A percentile compares a stretch with the other conserved stretches of the same genome.
Evolutionary conservation across 129 eudicot species (phyloP).

Genomic region (Saposhnikovia divaricata): DNA sequence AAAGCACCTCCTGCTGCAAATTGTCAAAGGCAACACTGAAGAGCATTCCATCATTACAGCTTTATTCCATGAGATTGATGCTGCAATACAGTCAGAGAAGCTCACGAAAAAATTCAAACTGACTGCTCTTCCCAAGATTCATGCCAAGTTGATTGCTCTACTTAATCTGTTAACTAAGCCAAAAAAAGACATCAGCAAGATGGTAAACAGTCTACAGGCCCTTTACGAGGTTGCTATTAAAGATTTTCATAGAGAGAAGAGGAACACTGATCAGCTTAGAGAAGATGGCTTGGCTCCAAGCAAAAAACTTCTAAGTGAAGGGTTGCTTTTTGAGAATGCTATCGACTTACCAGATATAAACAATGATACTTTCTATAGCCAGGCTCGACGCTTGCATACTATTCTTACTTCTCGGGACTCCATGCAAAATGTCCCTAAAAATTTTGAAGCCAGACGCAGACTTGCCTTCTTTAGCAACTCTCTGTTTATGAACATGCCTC

Average conservation of each 20-base stretch:
- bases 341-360: slow-evolving; percentile 56
- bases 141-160: slow-evolving; percentile 53
- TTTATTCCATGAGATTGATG: slow-evolving; percentile 70
- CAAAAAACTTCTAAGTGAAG: slow-evolving; percentile 36
- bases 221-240: slow-evolving; percentile 68
- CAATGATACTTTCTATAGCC: slow-evolving; percentile 58
- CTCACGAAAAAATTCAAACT: slow-evolving; percentile 71
- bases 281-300: slow-evolving; percentile 77
- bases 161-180: slow-evolving; percentile 41
- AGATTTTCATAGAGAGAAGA: slow-evolving; percentile 59
- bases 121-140: slow-evolving; percentile 65
- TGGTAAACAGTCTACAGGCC: slow-evolving; percentile 70
- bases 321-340: slow-evolving; percentile 70
- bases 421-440: slow-evolving; percentile 70
- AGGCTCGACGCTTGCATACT: slow-evolving; percentile 64
- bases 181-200: slow-evolving; percentile 50
- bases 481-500: slow-evolving; percentile 95
- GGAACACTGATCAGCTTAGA: slow-evolving; percentile 44
- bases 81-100: slow-evolving; percentile 40
- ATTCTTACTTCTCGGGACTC: slow-evolving; percentile 85
- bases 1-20: slow-evolving; percentile 62
- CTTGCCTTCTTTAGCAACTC: slow-evolving; percentile 95
- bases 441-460: slow-evolving; percentile 88
- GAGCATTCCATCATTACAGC: slow-evolving; percentile 76
- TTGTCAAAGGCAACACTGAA: slow-evolving; percentile 52